Base-by-base conservation (phyloP, 345 rosid species). In the Bruguiera sexangula region DNA sequence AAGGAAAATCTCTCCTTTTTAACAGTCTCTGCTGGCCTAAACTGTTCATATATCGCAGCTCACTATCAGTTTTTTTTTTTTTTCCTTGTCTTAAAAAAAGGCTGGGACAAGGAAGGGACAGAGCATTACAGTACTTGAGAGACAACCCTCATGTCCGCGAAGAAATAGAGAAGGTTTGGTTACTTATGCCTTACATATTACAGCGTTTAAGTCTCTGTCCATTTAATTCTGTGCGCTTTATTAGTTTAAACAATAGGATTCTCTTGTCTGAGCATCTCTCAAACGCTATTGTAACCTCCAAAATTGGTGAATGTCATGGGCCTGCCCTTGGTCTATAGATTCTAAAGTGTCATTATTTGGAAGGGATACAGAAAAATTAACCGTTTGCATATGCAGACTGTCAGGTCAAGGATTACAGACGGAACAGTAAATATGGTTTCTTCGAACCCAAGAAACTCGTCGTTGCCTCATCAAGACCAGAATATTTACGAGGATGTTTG, bases 61-160 rank as follows among this genome's bases (percentile, higher is more conserved):
- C 24, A 73, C 69, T 39, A 3, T 48, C 15, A 6, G 36, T 52
- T 53, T 56, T 39, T 67, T 34, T 48, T 34, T 1, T 34, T 34
- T 8, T 32, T 0, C 1, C 5, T 6, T 32, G 22, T 71, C 62
- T 68, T 43, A 51, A 36, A 62, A 62, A 73, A 67, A 93, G 98
- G 86, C 82, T 91, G 69, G 97, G 98, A 53, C 98, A 94, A 83
- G 97, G 97, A 75, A 88, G 97, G 75, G 98, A 91, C 30, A 91
- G 67, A 79, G 95, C 98, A 66, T 70, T 94, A 67, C 98, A 94
- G 27, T 86, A 87, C 73, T 81, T 91, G 82, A 83, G 83, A 69
- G 97, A 94, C 69, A 85, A 85, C 71, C 93, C 90, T 65, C 53
- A 70, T 76, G 81, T 86, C 53, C 82, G 69, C 2, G 91, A 81